Conservation (phyloP, 164 flowering plant species). For the Magnolia changhungtana region DNA sequence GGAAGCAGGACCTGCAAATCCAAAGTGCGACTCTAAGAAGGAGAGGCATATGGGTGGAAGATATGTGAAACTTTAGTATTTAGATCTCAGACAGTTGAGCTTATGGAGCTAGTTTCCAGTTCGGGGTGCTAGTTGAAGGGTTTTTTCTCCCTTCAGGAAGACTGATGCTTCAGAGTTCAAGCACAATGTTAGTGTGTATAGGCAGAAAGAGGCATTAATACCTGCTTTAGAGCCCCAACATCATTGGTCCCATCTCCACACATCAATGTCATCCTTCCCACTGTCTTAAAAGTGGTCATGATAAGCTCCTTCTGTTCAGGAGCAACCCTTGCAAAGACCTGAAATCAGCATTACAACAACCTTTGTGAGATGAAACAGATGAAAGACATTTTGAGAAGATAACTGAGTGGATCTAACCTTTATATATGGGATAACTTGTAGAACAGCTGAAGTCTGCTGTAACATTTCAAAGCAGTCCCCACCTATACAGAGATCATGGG, state of each 20-base stretch:
- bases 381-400: not conserved
- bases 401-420: slow-evolving; percentile 46
- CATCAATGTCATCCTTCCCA: slow-evolving; percentile 92
- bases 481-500: slow-evolving; percentile 87
- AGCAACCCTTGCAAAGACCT: slow-evolving; percentile 99
- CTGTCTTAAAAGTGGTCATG: slow-evolving; percentile 81
- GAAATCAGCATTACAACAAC: slow-evolving; percentile 7
- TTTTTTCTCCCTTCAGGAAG: not conserved
- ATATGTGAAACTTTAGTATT: too few relatives aligned
- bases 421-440: slow-evolving; percentile 76
- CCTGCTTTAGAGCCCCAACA: slow-evolving; percentile 99
- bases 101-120: not conserved
- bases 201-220: slow-evolving; percentile 13
- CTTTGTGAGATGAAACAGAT: not conserved
- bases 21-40: too few relatives aligned
- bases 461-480: slow-evolving; percentile 94
- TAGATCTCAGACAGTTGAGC: not conserved
- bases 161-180: not conserved
- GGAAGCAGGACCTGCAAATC: too few relatives aligned
- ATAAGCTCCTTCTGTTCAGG: slow-evolving; percentile 97
- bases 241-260: slow-evolving; percentile 99
- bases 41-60: too few relatives aligned
- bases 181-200: not conserved
- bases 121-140: not conserved
- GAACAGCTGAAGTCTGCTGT: slow-evolving; percentile 62